Evolutionary conservation across 768 basidiomycete genomes (phyloP).

Genomic region (Cantharellus cinnabarinus): DNA sequence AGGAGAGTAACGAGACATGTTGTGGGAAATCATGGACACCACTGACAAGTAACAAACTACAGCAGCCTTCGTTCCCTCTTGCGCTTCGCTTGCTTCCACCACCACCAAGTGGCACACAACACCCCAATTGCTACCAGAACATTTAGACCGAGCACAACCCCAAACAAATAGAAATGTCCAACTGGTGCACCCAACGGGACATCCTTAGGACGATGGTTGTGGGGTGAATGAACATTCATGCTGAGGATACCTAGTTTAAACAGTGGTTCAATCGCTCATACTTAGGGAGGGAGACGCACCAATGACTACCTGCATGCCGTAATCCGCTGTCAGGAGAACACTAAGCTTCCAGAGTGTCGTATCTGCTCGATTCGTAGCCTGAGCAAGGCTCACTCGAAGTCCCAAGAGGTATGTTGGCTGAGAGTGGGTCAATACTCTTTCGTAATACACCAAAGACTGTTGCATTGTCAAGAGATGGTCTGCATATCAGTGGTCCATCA

Average conservation of each 20-base stretch:
- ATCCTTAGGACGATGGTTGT: slow-evolving; percentile 20
- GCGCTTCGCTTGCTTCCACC: not conserved
- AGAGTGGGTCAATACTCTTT: slow-evolving; percentile 70
- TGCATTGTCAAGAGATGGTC: slow-evolving; percentile 84
- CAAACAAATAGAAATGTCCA: not conserved
- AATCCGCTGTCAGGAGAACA: slow-evolving; percentile 40
- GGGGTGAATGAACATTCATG: slow-evolving; percentile 43
- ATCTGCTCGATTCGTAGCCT: slow-evolving; percentile 41
- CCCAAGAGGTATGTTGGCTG: slow-evolving; percentile 74
- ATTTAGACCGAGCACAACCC: not conserved
- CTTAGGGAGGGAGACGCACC: slow-evolving; percentile 12
- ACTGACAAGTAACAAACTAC: too few relatives aligned
- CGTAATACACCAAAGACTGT: slow-evolving; percentile 66
- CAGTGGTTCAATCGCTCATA: not conserved
- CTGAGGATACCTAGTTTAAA: slow-evolving; percentile 37
- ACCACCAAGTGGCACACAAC: not conserved
- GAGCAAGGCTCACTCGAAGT: slow-evolving; percentile 39
- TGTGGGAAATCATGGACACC: too few relatives aligned
- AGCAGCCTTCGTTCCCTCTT: not conserved
- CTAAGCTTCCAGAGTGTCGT: slow-evolving; percentile 47
- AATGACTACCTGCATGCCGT: slow-evolving; percentile 36
- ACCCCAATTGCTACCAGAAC: not conserved
- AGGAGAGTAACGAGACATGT: too few relatives aligned
- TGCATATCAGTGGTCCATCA: slow-evolving; percentile 13
- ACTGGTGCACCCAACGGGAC: not conserved